A percentile compares a stretch with the other conserved stretches of the same genome.
Evolutionary conservation across 768 basidiomycete species (phyloP).

Genomic region (Kwoniella botswanensis): DNA sequence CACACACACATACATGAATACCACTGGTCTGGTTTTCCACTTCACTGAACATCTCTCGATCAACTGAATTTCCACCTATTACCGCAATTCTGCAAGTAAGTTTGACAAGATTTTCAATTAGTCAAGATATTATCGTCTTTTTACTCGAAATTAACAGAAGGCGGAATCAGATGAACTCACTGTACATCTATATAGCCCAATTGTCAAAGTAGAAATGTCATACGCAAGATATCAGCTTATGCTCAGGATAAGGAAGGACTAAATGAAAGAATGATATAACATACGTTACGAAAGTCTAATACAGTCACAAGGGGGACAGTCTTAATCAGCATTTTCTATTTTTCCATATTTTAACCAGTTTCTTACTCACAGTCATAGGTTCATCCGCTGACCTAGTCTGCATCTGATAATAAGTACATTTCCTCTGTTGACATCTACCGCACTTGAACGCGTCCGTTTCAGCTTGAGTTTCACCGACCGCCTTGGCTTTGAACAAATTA

Average conservation of each 20-base stretch:
- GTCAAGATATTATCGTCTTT: not conserved
- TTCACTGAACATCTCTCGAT: not conserved
- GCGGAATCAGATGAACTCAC: conserved; percentile 20
- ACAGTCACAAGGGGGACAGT: not conserved
- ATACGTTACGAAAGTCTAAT: conserved; percentile 85
- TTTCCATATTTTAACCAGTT: not conserved
- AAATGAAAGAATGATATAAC: conserved; percentile 42
- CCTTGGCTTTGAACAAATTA: conserved; percentile 88
- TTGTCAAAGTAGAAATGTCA: not conserved
- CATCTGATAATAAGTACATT: conserved; percentile 84
- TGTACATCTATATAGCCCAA: conserved; percentile 30
- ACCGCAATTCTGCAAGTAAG: conserved; percentile 41
- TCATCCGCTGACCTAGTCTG: conserved; percentile 98
- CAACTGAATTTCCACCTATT: conserved; percentile 56
- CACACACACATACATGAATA: too few species aligned
- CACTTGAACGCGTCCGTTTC: conserved; percentile 99
- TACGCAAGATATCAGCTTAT: not conserved
- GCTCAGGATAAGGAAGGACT: not conserved
- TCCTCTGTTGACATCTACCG: conserved; percentile 83
- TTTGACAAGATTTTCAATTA: not conserved
- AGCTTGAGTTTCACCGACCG: conserved; percentile 69
- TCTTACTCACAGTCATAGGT: conserved; percentile 84
- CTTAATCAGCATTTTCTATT: not conserved
- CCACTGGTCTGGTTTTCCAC: too few species aligned
- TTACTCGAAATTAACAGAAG: too few species aligned